Evolutionary conservation across 495 filamentous ascomycete genomes (phyloP).

Genomic region (Geoglossum glabrum): DNA sequence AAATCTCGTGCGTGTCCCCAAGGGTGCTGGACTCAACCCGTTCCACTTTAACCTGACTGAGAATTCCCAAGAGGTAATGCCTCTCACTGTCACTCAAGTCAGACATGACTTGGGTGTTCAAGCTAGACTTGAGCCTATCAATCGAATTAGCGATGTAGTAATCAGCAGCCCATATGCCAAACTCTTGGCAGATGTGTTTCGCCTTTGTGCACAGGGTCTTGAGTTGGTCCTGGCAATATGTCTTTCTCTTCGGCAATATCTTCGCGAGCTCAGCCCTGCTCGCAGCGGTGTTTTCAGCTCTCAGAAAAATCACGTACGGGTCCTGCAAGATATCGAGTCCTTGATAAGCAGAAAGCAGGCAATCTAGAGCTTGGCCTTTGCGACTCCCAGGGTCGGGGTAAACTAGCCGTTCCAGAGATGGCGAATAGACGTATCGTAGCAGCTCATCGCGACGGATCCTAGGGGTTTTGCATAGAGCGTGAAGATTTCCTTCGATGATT

Average conservation of each 20-base stretch:
- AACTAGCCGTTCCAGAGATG: slow-evolving; percentile 31
- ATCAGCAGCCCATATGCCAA: slow-evolving; percentile 58
- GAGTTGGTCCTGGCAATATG: slow-evolving; percentile 44
- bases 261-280: slow-evolving; percentile 23
- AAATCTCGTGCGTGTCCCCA: slow-evolving; percentile 14
- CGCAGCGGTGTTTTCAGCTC: slow-evolving; percentile 15
- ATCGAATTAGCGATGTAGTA: slow-evolving; percentile 45
- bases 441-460: slow-evolving; percentile 52
- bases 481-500: slow-evolving; percentile 52
- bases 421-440: slow-evolving; percentile 43
- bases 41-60: slow-evolving; percentile 24
- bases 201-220: slow-evolving; percentile 31
- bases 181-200: slow-evolving; percentile 32
- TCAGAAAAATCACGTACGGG: slow-evolving; percentile 42
- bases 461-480: slow-evolving; percentile 54
- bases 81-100: slow-evolving; percentile 33
- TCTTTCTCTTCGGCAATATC: slow-evolving; percentile 30
- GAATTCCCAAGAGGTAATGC: slow-evolving; percentile 33
- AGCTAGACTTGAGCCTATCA: slow-evolving; percentile 22
- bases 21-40: background rate
- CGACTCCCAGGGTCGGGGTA: slow-evolving; percentile 18
- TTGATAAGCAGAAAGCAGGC: slow-evolving; percentile 18
- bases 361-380: slow-evolving; percentile 14
- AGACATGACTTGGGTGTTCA: slow-evolving; percentile 16
- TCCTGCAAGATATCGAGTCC: slow-evolving; percentile 44